Base-by-base conservation (phyloP, 2,329 filamentous ascomycete species). In the Huntiella decipiens region DNA sequence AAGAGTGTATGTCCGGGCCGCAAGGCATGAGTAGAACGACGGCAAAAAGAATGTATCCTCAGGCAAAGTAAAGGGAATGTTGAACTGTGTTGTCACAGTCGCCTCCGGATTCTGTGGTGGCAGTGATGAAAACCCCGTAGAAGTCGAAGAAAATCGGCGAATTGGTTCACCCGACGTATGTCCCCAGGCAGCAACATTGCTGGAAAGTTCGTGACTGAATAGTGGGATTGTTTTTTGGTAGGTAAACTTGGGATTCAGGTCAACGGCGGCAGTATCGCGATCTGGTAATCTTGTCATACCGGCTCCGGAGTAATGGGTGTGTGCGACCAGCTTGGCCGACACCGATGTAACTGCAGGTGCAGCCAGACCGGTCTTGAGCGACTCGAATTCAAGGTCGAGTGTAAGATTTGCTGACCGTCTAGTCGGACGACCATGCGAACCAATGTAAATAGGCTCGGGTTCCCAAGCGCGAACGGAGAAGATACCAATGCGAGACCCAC, bases 1-100 rank as follows among this genome's bases (percentile, higher is more conserved):
- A 28, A 75, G 54, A 4, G 66, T 63, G 56, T 76, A 76, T n/a
- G 66, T 64, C 19, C 72, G 66, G 5, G 68, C 70, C 34, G 64
- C 60, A 55, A 75, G 66, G 60, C 72, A 76, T 6, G 67, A 69
- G 59, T 74, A 69, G 54, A 75, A 76, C 4, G 68, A 70, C 0
- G 72, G 72, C 16, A 74, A 51, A 52, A 74, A 71, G 6, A 65
- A 60, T 56, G 64, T 66, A 22, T 58, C 55, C 6, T 59, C 56
- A 3, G 70, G 68, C 31, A 75, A 55, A 12, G 57, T 55, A 48
- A 76, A 59, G 1, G 71, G 70, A 1, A 76, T 55, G 37, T 63
- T 57, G 7, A 75, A 51, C 4, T 57, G 57, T 0, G 69, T 56
- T 1, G 60, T 58, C 54, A 71, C 62, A 12, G 19, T 32, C 4